Percentiles rank a stretch among this genome's conserved stretches.
phyloP scores from a whole-genome alignment of 2,329 filamentous ascomycete species.

The Grosmannia penicillata region DNA sequence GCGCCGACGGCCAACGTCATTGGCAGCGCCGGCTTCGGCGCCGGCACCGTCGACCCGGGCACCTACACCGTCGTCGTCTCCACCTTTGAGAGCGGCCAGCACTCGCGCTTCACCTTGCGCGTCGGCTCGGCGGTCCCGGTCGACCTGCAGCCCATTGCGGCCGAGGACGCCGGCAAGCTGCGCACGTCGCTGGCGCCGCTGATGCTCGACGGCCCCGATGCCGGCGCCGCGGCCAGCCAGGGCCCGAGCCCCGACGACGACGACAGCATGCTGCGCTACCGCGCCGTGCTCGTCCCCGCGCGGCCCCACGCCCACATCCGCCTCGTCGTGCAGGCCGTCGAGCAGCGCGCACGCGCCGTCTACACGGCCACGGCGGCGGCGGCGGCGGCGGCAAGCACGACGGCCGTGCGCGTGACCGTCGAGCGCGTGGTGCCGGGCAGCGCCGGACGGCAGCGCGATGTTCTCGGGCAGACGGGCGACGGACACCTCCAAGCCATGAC shows the following conservation, averaged over 20 bases:
- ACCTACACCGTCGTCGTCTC: slow-evolving; percentile 81
- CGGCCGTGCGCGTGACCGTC: slow-evolving; percentile 51
- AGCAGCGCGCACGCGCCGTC: slow-evolving; percentile 7
- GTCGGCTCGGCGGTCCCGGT: slow-evolving; percentile 49
- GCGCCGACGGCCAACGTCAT: slow-evolving; percentile 4
- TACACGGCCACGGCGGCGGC: slow-evolving; percentile 12
- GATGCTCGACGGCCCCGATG: slow-evolving; percentile 13
- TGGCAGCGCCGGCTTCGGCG: slow-evolving; percentile 9
- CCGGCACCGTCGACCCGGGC: slow-evolving; percentile 44
- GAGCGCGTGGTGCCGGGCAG: slow-evolving; percentile 42
- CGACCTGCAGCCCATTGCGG: slow-evolving; percentile 43
- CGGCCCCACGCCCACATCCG: slow-evolving; percentile 41
- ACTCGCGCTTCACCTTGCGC: slow-evolving; percentile 58
- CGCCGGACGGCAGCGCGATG: slow-evolving; percentile 29
- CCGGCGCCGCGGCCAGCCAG: too few species aligned
- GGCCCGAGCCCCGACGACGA: too few species aligned
- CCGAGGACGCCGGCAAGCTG: slow-evolving; percentile 63
- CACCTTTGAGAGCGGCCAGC: slow-evolving; percentile 72
- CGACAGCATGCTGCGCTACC: slow-evolving; percentile 21
- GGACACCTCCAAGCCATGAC: slow-evolving; percentile 60
- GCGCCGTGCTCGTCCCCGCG: slow-evolving; percentile 23
- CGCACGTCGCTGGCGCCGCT: slow-evolving; percentile 42
- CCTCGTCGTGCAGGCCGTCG: slow-evolving; percentile 25
- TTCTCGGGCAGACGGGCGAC: slow-evolving; percentile 52
- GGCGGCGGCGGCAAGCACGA: slow-evolving; percentile 13